A percentile compares a stretch with the other conserved stretches of the same genome.
Evolutionary conservation across 192 early-diverging fungal species (phyloP).

Genomic region (Linderina pennispora): DNA sequence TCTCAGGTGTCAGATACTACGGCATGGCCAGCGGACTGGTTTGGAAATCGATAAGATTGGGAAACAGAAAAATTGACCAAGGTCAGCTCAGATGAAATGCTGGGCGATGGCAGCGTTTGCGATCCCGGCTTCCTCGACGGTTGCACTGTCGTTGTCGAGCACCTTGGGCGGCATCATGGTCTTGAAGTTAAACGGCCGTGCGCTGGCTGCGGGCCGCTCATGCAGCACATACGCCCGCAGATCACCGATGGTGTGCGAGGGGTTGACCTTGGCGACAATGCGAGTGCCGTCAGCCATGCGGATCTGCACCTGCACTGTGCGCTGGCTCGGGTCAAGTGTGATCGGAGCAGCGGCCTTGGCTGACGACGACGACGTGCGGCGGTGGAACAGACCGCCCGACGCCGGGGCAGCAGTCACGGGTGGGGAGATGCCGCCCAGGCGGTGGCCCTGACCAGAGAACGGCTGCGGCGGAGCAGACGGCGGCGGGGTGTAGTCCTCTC

Average conservation of each 20-base stretch:
- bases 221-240: slow-evolving; percentile 68
- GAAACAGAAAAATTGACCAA: too few species aligned
- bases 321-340: slow-evolving; percentile 65
- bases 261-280: slow-evolving; percentile 86
- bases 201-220: slow-evolving; percentile 55
- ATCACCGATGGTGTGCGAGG: slow-evolving; percentile 84
- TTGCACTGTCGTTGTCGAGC: slow-evolving; percentile 60
- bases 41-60: too few species aligned
- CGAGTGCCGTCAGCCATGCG: slow-evolving; percentile 85
- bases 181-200: slow-evolving; percentile 67
- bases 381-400: slow-evolving; percentile 7
- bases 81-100: too few species aligned
- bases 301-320: slow-evolving; percentile 85
- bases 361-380: slow-evolving; percentile 8
- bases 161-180: slow-evolving; percentile 83
- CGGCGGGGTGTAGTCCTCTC: slow-evolving; percentile 84
- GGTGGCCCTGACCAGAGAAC: slow-evolving; percentile 74
- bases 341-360: slow-evolving; percentile 27
- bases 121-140: slow-evolving; percentile 77
- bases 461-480: slow-evolving; percentile 56
- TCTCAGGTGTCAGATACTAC: too few species aligned
- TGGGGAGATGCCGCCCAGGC: slow-evolving; percentile 61
- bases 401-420: slow-evolving; percentile 24
- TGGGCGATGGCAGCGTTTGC: slow-evolving; percentile 86
- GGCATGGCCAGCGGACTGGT: too few species aligned